Conservation (phyloP, 139 green algal species). For the Chlamydomonas sp. region DNA sequence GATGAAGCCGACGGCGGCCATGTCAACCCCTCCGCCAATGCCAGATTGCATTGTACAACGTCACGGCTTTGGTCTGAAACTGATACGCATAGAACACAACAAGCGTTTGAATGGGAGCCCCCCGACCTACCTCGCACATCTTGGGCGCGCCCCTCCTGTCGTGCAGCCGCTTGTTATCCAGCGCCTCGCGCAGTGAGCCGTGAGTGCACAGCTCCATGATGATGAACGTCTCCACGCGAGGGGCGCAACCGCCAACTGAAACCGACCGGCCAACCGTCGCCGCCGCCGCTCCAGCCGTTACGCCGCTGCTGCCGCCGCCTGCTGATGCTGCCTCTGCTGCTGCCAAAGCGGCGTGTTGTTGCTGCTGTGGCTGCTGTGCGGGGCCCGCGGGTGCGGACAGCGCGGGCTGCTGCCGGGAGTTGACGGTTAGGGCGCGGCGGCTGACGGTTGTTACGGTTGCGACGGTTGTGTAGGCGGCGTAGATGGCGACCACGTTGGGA, state of each 20-base stretch:
- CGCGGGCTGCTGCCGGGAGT: too few species aligned
- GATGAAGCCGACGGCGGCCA: too few species aligned
- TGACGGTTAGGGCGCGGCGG: background rate
- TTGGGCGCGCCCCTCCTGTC: constrained; percentile 14
- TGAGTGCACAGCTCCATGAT: constrained; percentile 44
- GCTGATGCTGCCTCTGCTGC: too few species aligned
- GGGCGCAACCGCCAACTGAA: background rate
- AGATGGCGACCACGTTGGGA: constrained; percentile 34
- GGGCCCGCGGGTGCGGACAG: too few species aligned
- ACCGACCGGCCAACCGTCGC: too few species aligned
- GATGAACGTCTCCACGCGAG: constrained; percentile 28
- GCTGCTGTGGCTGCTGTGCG: background rate
- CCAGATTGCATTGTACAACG: background rate
- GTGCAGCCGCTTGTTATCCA: constrained; percentile 32
- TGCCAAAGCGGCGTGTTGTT: too few species aligned
- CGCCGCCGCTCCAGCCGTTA: too few species aligned
- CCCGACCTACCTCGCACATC: constrained; percentile 17
- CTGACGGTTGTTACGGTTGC: background rate
- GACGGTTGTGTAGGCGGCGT: constrained; percentile 27
- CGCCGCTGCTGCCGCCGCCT: background rate
- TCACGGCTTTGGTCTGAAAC: background rate
- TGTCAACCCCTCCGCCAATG: too few species aligned
- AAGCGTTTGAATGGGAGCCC: background rate
- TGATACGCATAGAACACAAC: background rate
- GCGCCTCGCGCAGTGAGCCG: constrained; percentile 30